Base-by-base conservation (phyloP, 2,329 filamentous ascomycete species). In the Aspergillus pseudonomiae region DNA sequence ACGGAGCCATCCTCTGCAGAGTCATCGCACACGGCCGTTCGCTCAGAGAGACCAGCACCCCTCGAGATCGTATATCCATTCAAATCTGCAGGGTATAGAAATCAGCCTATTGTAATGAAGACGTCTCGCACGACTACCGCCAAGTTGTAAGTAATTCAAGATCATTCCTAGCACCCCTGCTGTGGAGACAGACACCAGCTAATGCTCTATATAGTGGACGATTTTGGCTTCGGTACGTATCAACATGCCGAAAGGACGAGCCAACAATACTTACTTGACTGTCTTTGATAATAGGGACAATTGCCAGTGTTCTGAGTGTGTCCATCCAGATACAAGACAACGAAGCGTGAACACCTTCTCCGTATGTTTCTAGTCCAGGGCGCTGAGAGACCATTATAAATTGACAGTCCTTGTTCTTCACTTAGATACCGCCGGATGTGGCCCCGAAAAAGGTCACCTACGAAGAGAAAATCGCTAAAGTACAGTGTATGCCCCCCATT, bases 241-340 rank as follows among this genome's bases (percentile, higher is more conserved):
- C 26, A 32, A 45, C 12, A 26, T 12, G 21, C 12, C 41, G 19
- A 16, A 9, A 60, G 54, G 57, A 26, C 1, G 24, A 10, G n/a
- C 34, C n/a, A 39, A 7, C 30, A 11, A 19, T 16, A n/a, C 57
- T 56, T 32, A 61, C 19, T 21, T 6, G 52, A 24, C 39, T 34
- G 4, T 54, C n/a, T 55, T 52, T n/a, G 19, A 46, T 62, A 54
- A 24, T 75, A 89, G 90, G 66, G 91, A 93, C 70, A 90, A 92
- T 71, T 94, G 91, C 72, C 89, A 88, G 63, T 94, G 91, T 73
- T 70, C 76, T 1, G 75, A 80, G 64, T 93, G 91, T 73, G 83
- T 91, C 28, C 89, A 93, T 75, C 85, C 86, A 62, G 85, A 88
- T 65, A 94, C 91, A 5, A 87, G 84, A 75, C 91, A 94, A 76